Evolutionary conservation across 352 stramenopile genomes (phyloP).

Genomic region (Pythium scleroteichum): DNA sequence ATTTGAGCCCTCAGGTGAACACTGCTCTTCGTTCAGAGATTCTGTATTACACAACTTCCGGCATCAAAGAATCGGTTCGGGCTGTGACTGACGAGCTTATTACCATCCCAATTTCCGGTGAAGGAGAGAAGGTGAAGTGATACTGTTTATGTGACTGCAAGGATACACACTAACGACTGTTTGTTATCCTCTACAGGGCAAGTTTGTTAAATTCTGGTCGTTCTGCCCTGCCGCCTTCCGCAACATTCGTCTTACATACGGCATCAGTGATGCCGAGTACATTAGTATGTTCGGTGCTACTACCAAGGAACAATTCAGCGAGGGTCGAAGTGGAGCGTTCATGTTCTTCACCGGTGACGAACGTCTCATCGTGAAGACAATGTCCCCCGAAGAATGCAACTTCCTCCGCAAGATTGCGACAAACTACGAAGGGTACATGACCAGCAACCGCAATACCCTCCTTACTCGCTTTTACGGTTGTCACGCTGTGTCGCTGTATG

Average conservation of each 20-base stretch:
- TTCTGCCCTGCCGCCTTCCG: conserved; percentile 85
- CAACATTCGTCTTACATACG: conserved; percentile 80
- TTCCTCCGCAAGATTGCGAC: conserved; percentile 86
- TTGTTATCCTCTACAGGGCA: conserved; percentile 37
- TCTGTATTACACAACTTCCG: conserved; percentile 89
- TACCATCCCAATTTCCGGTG: conserved; percentile 77
- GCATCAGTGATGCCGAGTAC: conserved; percentile 83
- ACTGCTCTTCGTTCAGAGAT: conserved; percentile 87
- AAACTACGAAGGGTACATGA: conserved; percentile 88
- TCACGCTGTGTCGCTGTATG: conserved; percentile 87
- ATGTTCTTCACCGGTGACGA: conserved; percentile 92
- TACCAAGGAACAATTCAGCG: conserved; percentile 88
- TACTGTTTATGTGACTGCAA: too few relatives aligned
- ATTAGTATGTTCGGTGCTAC: conserved; percentile 83
- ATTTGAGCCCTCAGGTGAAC: conserved; percentile 88
- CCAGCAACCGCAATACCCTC: conserved; percentile 78
- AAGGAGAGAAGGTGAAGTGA: conserved; percentile 72
- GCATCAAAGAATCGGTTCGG: conserved; percentile 85
- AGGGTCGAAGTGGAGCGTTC: conserved; percentile 88
- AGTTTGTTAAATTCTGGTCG: conserved; percentile 88
- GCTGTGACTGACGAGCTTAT: conserved; percentile 75
- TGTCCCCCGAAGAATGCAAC: conserved; percentile 82
- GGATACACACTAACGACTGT: too few relatives aligned
- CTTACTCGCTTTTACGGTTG: conserved; percentile 90
- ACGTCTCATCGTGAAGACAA: conserved; percentile 91